Conservation (phyloP, 2,329 filamentous ascomycete genomes). For the Colletotrichum eremochloae region DNA sequence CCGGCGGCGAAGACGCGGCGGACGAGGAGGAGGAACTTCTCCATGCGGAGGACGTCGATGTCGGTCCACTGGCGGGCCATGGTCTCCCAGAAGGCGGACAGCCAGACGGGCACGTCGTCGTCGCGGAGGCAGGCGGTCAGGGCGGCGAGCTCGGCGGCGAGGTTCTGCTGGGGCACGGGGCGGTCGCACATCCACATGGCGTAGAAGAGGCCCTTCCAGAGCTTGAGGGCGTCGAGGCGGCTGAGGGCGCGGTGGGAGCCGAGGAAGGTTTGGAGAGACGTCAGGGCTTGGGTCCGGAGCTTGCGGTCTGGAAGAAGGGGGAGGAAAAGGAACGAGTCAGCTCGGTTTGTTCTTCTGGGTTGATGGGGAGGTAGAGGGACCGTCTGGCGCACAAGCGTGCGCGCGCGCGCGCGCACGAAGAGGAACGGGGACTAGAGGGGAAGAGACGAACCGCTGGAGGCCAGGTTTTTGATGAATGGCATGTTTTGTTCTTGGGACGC, state of each 20-base stretch:
- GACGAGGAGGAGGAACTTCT: constrained; percentile 92
- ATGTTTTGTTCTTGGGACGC: constrained; percentile 62
- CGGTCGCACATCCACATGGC: constrained; percentile 95
- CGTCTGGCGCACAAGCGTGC: no score
- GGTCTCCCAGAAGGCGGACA: constrained; percentile 65
- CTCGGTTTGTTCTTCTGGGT: neutral
- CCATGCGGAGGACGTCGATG: constrained; percentile 83
- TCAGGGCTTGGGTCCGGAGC: constrained; percentile 81
- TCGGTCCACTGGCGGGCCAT: constrained; percentile 77
- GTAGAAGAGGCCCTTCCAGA: constrained; percentile 97
- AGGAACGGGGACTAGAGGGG: constrained; percentile 15
- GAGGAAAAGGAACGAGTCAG: neutral
- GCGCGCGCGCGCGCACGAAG: neutral
- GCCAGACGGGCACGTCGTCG: constrained; percentile 40
- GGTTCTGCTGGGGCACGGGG: constrained; percentile 85
- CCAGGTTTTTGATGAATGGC: constrained; percentile 87
- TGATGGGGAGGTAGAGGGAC: no score
- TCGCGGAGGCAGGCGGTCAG: constrained; percentile 58
- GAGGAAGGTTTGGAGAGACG: constrained; percentile 84
- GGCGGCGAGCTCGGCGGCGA: constrained; percentile 81
- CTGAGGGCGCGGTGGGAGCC: constrained; percentile 71
- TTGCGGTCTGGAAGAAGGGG: constrained; percentile 73
- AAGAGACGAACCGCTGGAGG: constrained; percentile 78
- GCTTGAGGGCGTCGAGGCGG: constrained; percentile 81
- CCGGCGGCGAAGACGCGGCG: constrained; percentile 82